Conservation (phyloP, 257 asterid species). For the Solanum chilense region DNA sequence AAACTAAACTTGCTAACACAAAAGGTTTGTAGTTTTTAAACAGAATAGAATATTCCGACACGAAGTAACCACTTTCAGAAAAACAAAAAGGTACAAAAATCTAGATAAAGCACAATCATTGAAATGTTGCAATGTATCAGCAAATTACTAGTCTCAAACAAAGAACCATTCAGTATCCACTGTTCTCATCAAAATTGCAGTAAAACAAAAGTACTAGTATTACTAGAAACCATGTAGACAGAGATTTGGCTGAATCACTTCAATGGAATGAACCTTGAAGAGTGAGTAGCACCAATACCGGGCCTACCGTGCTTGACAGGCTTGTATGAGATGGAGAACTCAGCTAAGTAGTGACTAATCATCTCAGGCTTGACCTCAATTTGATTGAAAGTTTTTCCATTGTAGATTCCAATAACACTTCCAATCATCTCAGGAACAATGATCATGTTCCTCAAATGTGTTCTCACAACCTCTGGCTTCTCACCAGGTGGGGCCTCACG, state of each 20-base stretch:
- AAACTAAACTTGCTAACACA: neutral
- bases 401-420: conserved; percentile 12
- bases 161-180: neutral
- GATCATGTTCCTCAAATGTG: conserved; percentile 17
- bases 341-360: conserved; percentile 4
- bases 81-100: neutral
- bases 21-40: neutral
- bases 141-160: neutral
- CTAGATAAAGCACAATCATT: neutral
- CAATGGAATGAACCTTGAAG: conserved; percentile 12
- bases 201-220: neutral
- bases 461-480: conserved; percentile 15
- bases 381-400: conserved; percentile 7
- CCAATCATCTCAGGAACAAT: conserved; percentile 22
- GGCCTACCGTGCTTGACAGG: conserved; percentile 15
- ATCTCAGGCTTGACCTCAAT: conserved; percentile 10
- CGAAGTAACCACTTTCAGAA: neutral
- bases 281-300: conserved; percentile 17
- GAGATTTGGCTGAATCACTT: neutral
- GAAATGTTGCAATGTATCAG: neutral
- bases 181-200: neutral
- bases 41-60: neutral
- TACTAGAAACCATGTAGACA: neutral
- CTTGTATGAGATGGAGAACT: conserved; percentile 12
- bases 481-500: conserved; percentile 17